Base-by-base conservation (phyloP, 2,329 filamentous ascomycete species). In the Fusarium secorum region DNA sequence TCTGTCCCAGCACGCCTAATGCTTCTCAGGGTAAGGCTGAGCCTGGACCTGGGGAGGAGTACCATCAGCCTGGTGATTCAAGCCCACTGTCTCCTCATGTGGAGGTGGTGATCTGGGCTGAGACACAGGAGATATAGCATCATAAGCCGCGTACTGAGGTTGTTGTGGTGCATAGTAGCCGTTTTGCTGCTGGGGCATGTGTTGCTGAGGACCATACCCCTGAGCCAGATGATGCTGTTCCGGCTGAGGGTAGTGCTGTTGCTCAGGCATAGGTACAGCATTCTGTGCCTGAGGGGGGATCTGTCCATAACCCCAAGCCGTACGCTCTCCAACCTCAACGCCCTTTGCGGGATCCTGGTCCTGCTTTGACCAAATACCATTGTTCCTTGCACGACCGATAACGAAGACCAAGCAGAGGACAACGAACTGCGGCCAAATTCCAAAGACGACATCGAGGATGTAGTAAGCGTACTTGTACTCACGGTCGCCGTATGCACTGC, bases 11-110 rank as follows among this genome's bases (percentile, higher is more conserved):
- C 22, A 32, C 4, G 7, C 39, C 22, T 58, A 74, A 35, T 57
- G 64, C 54, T 79, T 79, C 28, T 77, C 73, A 3, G 66, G 51
- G 22, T 76, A 77, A 6, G 74, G 73, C 14, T 75, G 52, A 41
- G 68, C 60, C 0, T 38, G 36, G 7, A 41, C 52, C 32, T 69
- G 70, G 2, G 75, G 74, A 22, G 72, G 68, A 4, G 63, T 73
- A 6, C 78, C 78, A 28, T 80, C 73, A 3, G 78, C 78, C 57
- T 80, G 78, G 56, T 80, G 77, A 38, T 80, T 74, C 6, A 79
- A 38, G 1, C 77, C 78, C 72, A 79, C 76, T 10, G 70, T 64
- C 42, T 78, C 77, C 30, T 77, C 75, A 26, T 78, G 75, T 2
- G 76, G 63, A 9, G 75, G 75, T 6, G 75, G 76, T 10, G 75